Evolutionary conservation across 192 early-diverging fungal genomes (phyloP), one percentile per base, ranked within the genome.

Genomic region (Umbelopsis sp.): DNA sequence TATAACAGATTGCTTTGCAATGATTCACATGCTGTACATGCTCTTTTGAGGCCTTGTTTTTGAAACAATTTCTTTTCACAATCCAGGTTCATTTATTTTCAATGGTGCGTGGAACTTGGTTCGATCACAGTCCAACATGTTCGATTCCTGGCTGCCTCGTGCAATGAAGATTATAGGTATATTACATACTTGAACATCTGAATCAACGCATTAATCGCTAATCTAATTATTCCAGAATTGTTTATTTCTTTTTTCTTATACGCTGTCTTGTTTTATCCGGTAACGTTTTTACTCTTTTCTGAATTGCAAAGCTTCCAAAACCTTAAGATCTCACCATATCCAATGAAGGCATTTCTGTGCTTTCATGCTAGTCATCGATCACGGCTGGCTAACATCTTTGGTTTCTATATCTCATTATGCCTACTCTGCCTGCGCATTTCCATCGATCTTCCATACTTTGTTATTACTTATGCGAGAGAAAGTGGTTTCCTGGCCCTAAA

Each of bases 251-350:
- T 80, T 54, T 76, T 80, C 21, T 45, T 80, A 8, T 75, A 80
- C 66, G 79, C 74, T 43, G 71, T 71, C 16, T 70, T 71, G 25
- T 80, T 80, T 34, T 80, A 80, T 50, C 79, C 79, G n/a, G 79
- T 80, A 66, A 12, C 25, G 24, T 21, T 41, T n/a, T n/a, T n/a
- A n/a, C n/a, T n/a, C n/a, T n/a, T n/a, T n/a, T n/a, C n/a, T 3
- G 10, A 41, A 41, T 2, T 2, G 17, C 12, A 16, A 43, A 45
- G 59, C 65, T 5, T 47, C 17, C 26, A 22, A 59, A 26, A 34
- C 4, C 26, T 21, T n/a, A 70, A 14, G 52, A 2, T 65, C 25
- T 36, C 70, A 24, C 31, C 25, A 26, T 17, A 66, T 49, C 59
- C 44, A 29, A 36, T 11, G 21, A 54, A 80, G 78, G 62, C 72